Evolutionary conservation across 495 filamentous ascomycete species (phyloP).

Genomic region (Lineolata rhizophorae): DNA sequence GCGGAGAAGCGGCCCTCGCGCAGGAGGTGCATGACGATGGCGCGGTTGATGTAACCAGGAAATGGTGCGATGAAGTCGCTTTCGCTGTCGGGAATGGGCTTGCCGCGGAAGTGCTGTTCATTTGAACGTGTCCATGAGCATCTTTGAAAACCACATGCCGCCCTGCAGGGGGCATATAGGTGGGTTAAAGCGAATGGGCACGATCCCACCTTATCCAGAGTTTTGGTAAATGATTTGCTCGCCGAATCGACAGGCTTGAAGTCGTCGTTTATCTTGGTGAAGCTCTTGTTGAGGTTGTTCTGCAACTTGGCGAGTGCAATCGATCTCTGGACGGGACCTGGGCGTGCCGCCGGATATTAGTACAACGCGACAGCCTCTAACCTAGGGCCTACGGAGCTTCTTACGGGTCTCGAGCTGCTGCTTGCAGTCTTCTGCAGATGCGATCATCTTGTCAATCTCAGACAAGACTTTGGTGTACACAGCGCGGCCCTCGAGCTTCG

Average conservation of each 20-base stretch:
- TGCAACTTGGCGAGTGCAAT: neutral
- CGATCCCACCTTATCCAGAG: neutral
- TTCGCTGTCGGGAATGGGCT: constrained; percentile 50
- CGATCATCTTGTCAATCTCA: neutral
- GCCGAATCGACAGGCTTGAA: neutral
- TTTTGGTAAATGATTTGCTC: neutral
- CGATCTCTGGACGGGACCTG: neutral
- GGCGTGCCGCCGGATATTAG: neutral
- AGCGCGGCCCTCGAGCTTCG: neutral
- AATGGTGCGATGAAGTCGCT: constrained; percentile 65
- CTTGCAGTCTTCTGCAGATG: neutral
- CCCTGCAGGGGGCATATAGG: no score
- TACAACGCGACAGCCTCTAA: neutral
- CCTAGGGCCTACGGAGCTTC: neutral
- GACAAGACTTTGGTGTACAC: neutral
- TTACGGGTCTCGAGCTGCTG: neutral
- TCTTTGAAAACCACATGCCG: no score
- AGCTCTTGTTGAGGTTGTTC: neutral
- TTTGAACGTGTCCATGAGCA: no score
- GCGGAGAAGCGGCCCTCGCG: constrained; percentile 85
- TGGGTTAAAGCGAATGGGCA: neutral
- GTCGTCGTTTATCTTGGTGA: neutral
- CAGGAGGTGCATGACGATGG: constrained; percentile 88
- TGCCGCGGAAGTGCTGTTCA: no score
- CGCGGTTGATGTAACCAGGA: constrained; percentile 59